Evolutionary conservation across 129 eudicot genomes (phyloP).

Genomic region (Flaveria ramosissima): DNA sequence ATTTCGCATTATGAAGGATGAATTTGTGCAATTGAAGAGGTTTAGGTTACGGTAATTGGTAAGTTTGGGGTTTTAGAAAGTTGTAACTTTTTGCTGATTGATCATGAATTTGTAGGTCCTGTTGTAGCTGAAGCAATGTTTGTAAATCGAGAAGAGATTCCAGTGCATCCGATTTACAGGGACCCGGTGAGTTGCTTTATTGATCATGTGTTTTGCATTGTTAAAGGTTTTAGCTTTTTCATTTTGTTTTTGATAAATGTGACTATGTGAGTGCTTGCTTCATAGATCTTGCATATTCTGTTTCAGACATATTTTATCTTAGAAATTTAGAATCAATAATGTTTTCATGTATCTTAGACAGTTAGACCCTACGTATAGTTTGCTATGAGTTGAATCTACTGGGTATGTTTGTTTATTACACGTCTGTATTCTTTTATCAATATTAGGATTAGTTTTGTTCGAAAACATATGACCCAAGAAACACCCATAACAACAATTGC

Average conservation of each 20-base stretch:
- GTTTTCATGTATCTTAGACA: too few relatives aligned
- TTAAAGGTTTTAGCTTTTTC: too few relatives aligned
- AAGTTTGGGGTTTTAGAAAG: not conserved
- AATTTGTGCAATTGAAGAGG: not conserved
- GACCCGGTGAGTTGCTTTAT: conserved; percentile 67
- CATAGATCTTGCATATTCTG: too few relatives aligned
- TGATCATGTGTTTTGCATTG: too few relatives aligned
- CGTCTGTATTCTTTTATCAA: not conserved
- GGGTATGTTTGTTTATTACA: too few relatives aligned
- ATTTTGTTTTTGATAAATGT: too few relatives aligned
- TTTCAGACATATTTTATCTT: too few relatives aligned
- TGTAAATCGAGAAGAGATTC: conserved; percentile 90
- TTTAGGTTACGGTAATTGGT: not conserved
- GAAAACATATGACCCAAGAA: not conserved
- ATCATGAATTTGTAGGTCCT: conserved; percentile 55
- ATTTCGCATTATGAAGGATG: not conserved
- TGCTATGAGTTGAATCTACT: too few relatives aligned
- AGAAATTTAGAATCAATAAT: too few relatives aligned
- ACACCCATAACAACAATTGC: not conserved
- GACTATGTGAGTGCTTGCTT: too few relatives aligned
- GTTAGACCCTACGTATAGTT: too few relatives aligned
- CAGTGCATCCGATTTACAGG: conserved; percentile 80
- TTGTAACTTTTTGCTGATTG: conserved; percentile 11
- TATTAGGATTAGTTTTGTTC: not conserved
- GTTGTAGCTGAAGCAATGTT: conserved; percentile 98